Base-by-base conservation (phyloP, 768 basidiomycete species). In the Mycena metata region DNA sequence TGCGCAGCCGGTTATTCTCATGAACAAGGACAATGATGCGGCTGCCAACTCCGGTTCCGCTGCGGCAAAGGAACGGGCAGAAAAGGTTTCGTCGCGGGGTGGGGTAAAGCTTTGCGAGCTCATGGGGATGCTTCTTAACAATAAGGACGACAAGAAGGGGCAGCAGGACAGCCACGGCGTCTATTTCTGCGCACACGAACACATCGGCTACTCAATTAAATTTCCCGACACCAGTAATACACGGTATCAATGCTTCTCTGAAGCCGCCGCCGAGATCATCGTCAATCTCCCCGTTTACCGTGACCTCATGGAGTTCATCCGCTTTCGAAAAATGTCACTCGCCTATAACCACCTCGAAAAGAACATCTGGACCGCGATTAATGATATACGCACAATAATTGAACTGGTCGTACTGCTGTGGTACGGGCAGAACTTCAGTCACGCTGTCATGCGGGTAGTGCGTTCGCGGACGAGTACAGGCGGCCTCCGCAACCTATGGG, bases 91-190 rank as follows among this genome's bases (percentile, higher is more conserved):
- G 0, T 3, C 3, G 24, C 23, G 23, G 2, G 56, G 56, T 15
- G 56, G 41, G 4, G 41, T 43, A 7, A 57, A 43, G 70, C 23
- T 56, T n/a, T 10, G 7, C 11, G 21, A 10, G 11, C 70, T 78
- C 17, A 70, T 75, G 15, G 79, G 79, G 5, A 72, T 72, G 2
- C 51, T 82, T 3, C 75, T 80, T 39, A 69, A 78, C 52, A 52
- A 82, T 68, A 81, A 81, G 66, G 73, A 79, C 63, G 76, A 81
- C 52, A 82, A 81, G 67, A 78, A 79, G 41, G 81, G 81, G 21
- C 73, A 78, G 54, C 75, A 77, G 62, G 76, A 80, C 69, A 26
- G 55, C 2, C 72, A 75, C 63, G 33, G 60, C 1, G 60, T 33
- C 36, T 76, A 69, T 65, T 74, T 64, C 69, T n/a, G n/a, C n/a